These are phyloP conservation scores for Neobulgaria alba DNA, from an alignment of 2,329 filamentous ascomycete species.

Conservation along the genomic window DNA sequence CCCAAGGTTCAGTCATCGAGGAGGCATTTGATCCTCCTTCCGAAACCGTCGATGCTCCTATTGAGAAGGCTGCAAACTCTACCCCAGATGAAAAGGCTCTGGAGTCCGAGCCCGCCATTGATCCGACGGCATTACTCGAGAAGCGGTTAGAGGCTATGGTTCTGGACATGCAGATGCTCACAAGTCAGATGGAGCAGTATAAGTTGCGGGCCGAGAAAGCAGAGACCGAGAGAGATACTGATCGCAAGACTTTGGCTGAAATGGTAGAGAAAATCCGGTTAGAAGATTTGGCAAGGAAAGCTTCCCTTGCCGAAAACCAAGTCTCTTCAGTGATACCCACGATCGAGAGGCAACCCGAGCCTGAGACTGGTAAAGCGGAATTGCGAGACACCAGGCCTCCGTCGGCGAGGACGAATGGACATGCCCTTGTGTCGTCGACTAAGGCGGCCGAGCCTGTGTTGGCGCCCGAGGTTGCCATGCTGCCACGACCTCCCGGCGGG, in stretches of 20 bases:
- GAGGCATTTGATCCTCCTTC: slow-evolving; percentile 37
- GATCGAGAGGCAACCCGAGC: neutral
- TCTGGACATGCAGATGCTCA: slow-evolving; percentile 23
- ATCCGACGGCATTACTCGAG: slow-evolving; percentile 47
- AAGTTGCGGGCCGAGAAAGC: slow-evolving; percentile 70
- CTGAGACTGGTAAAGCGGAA: neutral
- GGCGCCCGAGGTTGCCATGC: slow-evolving; percentile 23
- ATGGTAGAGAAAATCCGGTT: slow-evolving; percentile 78
- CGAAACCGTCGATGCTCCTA: slow-evolving; percentile 15
- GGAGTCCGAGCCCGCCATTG: slow-evolving; percentile 74
- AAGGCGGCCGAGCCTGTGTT: slow-evolving; percentile 6
- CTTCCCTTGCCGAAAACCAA: slow-evolving; percentile 15
- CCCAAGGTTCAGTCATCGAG: slow-evolving; percentile 35
- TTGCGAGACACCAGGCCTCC: neutral
- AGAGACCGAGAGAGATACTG: slow-evolving; percentile 65
- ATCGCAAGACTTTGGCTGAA: slow-evolving; percentile 69
- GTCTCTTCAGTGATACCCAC: too few relatives aligned
- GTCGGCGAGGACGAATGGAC: slow-evolving; percentile 12
- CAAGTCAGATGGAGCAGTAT: slow-evolving; percentile 48
- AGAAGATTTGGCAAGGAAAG: slow-evolving; percentile 46
- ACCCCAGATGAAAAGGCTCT: slow-evolving; percentile 31
- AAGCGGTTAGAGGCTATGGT: slow-evolving; percentile 24
- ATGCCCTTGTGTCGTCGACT: slow-evolving; percentile 9
- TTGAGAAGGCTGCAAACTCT: slow-evolving; percentile 19
- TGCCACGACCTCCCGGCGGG: slow-evolving; percentile 33